Percentiles rank a stretch among this genome's conserved stretches.
phyloP scores from a whole-genome alignment of 2,329 filamentous ascomycete species.

The Talaromyces sp. region DNA sequence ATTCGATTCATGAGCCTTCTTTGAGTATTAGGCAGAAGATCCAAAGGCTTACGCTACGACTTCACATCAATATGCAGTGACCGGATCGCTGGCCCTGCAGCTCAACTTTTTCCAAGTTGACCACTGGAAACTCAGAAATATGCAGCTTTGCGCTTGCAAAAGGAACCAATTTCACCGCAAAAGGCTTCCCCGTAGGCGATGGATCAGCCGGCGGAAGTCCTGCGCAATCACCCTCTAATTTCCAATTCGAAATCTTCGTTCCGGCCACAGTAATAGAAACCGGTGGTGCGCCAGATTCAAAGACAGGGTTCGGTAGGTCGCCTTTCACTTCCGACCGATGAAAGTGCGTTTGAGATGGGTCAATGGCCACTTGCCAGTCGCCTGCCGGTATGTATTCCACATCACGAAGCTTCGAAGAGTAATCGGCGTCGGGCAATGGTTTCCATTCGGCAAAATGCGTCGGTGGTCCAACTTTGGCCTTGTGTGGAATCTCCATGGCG shows the following conservation, averaged over 20 bases:
- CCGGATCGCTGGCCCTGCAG: slow-evolving; percentile 5
- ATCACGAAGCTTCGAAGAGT: slow-evolving; percentile 13
- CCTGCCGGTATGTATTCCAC: slow-evolving; percentile 16
- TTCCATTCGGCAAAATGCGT: slow-evolving; percentile 17
- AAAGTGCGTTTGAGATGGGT: slow-evolving; percentile 16
- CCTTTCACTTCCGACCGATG: slow-evolving; percentile 9
- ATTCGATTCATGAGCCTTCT: not conserved
- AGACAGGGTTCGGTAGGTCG: slow-evolving; percentile 14
- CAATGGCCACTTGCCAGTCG: slow-evolving; percentile 19
- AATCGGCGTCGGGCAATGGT: slow-evolving; percentile 15
- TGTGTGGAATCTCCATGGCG: slow-evolving; percentile 18
- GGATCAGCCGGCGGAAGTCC: slow-evolving; percentile 15
- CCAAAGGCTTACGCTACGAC: not conserved
- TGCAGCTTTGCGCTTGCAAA: slow-evolving; percentile 19
- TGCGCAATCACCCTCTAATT: slow-evolving; percentile 16
- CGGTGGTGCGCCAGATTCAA: slow-evolving; percentile 16
- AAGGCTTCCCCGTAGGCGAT: slow-evolving; percentile 13
- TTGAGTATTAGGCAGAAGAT: not conserved
- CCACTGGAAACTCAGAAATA: slow-evolving; percentile 17
- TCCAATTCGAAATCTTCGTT: slow-evolving; percentile 17
- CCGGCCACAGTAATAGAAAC: slow-evolving; percentile 15
- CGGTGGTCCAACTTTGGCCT: slow-evolving; percentile 12
- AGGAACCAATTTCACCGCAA: slow-evolving; percentile 15
- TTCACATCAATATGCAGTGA: slow-evolving; percentile 8
- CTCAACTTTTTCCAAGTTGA: slow-evolving; percentile 9